These are phyloP conservation scores for Sphaceloma murrayae DNA, from an alignment of 2,329 filamentous ascomycete species.

Conservation along the genomic window DNA sequence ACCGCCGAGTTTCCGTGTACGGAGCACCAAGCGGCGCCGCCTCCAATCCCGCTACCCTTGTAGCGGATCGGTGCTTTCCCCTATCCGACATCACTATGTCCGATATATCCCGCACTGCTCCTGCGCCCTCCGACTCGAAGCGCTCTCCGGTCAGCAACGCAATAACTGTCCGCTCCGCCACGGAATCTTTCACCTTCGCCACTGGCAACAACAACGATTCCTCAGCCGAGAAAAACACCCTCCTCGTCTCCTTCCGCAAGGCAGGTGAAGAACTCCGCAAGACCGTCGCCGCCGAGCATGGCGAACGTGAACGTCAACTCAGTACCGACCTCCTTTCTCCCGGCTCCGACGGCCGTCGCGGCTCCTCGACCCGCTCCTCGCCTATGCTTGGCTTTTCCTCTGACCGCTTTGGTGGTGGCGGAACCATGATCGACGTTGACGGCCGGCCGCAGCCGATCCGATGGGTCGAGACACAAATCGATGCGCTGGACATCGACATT, in stretches of 20 bases:
- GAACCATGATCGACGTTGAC: conserved; percentile 84
- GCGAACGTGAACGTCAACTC: conserved; percentile 62
- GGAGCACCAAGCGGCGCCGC: conserved; percentile 35
- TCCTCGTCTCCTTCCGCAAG: conserved; percentile 85
- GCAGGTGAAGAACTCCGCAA: conserved; percentile 86
- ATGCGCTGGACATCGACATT: conserved; percentile 92
- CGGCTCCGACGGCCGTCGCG: conserved; percentile 19
- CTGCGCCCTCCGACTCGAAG: conserved; percentile 28
- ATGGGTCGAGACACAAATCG: conserved; percentile 91
- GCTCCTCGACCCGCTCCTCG: conserved; percentile 22
- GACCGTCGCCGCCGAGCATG: conserved; percentile 73
- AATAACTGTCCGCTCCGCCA: conserved; percentile 80
- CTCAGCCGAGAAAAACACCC: conserved; percentile 63
- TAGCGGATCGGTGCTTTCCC: conserved; percentile 91
- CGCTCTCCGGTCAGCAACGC: conserved; percentile 59
- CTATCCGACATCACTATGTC: conserved; percentile 87
- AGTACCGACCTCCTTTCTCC: conserved; percentile 24
- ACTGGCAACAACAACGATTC: conserved; percentile 65
- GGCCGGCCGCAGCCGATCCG: conserved; percentile 93
- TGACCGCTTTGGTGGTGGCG: conserved; percentile 37
- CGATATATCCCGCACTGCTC: conserved; percentile 55
- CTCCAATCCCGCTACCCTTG: conserved; percentile 52
- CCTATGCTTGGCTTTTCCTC: conserved; percentile 64
- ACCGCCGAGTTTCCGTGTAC: conserved; percentile 25
- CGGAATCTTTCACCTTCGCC: conserved; percentile 89